Conservation (phyloP, 2,329 filamentous ascomycete genomes). For the Hypocreales sp. region DNA sequence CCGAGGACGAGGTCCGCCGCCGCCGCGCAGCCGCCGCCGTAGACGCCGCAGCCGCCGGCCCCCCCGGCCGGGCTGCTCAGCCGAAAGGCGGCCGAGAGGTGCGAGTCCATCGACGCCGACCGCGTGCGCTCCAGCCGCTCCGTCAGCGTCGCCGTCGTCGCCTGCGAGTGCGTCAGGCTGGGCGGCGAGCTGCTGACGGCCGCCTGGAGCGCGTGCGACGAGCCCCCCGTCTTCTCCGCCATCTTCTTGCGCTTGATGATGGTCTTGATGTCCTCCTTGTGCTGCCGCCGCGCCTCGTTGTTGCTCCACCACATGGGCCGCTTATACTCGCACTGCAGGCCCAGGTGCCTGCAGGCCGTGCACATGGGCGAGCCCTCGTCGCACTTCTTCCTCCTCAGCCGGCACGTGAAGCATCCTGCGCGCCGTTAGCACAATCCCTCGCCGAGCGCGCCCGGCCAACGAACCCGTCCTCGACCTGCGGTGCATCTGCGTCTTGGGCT, state of each 20-base stretch:
- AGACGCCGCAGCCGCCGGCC: constrained; percentile 41
- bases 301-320: constrained; percentile 96
- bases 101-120: constrained; percentile 67
- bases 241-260: constrained; percentile 97
- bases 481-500: constrained; percentile 75
- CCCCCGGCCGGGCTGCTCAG: constrained; percentile 47
- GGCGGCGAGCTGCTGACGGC: constrained; percentile 54
- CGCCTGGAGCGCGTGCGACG: constrained; percentile 36
- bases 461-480: constrained; percentile 86
- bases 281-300: constrained; percentile 65
- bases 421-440: neutral
- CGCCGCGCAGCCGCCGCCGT: constrained; percentile 47
- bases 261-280: constrained; percentile 94
- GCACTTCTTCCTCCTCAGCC: constrained; percentile 53
- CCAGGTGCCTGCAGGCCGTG: constrained; percentile 56
- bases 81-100: constrained; percentile 58
- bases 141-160: constrained; percentile 66
- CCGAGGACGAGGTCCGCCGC: constrained; percentile 45
- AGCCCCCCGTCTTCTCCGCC: constrained; percentile 59
- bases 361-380: constrained; percentile 48
- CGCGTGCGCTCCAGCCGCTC: constrained; percentile 59
- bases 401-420: constrained; percentile 52
- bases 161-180: constrained; percentile 65
- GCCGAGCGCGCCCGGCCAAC: constrained; percentile 14
- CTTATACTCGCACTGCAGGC: constrained; percentile 89